Conservation (phyloP, 768 basidiomycete genomes). For the Mycena latifolia region DNA sequence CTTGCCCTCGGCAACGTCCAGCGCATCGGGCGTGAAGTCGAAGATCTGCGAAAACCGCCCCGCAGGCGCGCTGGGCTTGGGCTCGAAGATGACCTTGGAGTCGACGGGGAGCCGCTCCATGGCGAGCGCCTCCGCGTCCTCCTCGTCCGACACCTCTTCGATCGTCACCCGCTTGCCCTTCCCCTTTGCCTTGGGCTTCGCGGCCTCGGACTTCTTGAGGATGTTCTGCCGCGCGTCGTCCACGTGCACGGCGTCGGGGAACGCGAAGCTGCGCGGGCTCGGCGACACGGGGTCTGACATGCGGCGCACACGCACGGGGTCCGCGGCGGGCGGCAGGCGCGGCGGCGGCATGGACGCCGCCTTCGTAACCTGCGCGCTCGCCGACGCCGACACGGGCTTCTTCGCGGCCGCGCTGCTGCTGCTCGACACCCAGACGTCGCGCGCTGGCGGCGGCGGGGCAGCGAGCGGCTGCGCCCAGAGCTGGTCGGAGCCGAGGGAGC, state of each 20-base stretch:
- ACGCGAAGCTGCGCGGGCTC: constrained; percentile 37
- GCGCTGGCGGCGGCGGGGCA: neutral
- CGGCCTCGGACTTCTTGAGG: constrained; percentile 34
- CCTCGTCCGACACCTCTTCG: constrained; percentile 61
- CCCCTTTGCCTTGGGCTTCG: constrained; percentile 40
- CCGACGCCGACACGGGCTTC: constrained; percentile 4
- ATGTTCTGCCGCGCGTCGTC: constrained; percentile 22
- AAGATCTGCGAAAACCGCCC: constrained; percentile 54
- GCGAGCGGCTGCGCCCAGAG: constrained; percentile 17
- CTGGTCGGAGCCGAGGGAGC: constrained; percentile 25
- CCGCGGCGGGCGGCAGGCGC: constrained; percentile 28
- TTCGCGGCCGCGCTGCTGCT: constrained; percentile 21
- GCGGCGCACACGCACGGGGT: constrained; percentile 41
- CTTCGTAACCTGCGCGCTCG: constrained; percentile 38
- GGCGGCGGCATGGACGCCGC: constrained; percentile 21
- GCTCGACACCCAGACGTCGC: constrained; percentile 25
- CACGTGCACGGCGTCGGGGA: constrained; percentile 20
- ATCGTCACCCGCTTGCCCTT: constrained; percentile 50
- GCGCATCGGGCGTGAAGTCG: constrained; percentile 28
- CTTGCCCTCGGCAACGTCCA: neutral
- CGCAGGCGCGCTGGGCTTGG: constrained; percentile 55
- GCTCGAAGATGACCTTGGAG: constrained; percentile 52
- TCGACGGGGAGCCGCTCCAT: constrained; percentile 50
- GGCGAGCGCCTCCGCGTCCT: constrained; percentile 35
- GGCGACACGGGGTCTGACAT: constrained; percentile 47